Conservation (phyloP, 2,329 filamentous ascomycete genomes). For the Sphaerulina vaccinii region DNA sequence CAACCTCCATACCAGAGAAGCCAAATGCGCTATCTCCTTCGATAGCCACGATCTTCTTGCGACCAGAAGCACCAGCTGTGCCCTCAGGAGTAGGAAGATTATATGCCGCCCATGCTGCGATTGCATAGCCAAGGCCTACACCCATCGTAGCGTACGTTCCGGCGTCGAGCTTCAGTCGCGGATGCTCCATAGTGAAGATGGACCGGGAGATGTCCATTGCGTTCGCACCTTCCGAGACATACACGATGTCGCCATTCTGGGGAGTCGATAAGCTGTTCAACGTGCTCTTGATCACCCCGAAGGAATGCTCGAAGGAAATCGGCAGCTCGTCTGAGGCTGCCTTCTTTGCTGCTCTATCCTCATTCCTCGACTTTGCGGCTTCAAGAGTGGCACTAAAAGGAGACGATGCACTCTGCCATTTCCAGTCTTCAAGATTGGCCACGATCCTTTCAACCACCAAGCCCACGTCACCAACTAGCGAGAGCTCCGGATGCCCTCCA, state of each 20-base stretch:
- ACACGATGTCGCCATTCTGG: conserved; percentile 51
- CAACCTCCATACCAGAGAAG: conserved; percentile 56
- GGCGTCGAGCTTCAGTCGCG: conserved; percentile 57
- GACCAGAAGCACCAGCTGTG: conserved; percentile 28
- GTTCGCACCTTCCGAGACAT: conserved; percentile 59
- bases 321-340: conserved; percentile 44
- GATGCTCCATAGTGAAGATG: conserved; percentile 54
- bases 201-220: conserved; percentile 62
- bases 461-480: conserved; percentile 53
- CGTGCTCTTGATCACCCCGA: conserved; percentile 52
- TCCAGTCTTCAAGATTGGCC: conserved; percentile 45
- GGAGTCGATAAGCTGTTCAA: conserved; percentile 49
- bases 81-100: conserved; percentile 45
- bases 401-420: conserved; percentile 41
- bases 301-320: conserved; percentile 53
- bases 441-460: conserved; percentile 51
- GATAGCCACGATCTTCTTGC: conserved; percentile 55
- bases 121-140: conserved; percentile 57
- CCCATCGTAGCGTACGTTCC: conserved; percentile 62
- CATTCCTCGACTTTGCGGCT: conserved; percentile 47
- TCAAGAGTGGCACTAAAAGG: conserved; percentile 38
- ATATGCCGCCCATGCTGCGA: conserved; percentile 57
- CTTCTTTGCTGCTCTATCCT: conserved; percentile 45
- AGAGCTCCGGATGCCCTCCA: conserved; percentile 48
- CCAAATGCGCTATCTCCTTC: conserved; percentile 59